Conservation (phyloP, 805 yeast genomes). For the Priceomyces carsonii region DNA sequence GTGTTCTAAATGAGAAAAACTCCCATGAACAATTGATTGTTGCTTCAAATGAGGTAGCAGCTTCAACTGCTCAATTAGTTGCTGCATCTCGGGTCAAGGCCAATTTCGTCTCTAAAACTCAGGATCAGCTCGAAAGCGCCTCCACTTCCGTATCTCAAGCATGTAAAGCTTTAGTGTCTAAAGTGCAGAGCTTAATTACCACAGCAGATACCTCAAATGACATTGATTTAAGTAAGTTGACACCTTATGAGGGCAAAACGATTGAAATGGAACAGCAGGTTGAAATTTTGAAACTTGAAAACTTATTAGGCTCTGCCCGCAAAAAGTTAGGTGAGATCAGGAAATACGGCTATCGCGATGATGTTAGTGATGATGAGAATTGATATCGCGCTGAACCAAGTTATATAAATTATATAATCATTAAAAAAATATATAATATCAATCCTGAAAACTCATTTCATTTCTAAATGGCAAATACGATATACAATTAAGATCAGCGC, state of each 20-base stretch:
- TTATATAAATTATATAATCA: too few species aligned
- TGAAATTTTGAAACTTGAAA: conserved; percentile 80
- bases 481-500: too few species aligned
- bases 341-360: conserved; percentile 72
- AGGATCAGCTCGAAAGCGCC: conserved; percentile 68
- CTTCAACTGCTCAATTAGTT: conserved; percentile 88
- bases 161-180: conserved; percentile 68
- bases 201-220: conserved; percentile 37
- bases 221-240: conserved; percentile 65
- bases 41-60: conserved; percentile 89
- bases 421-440: too few species aligned
- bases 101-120: conserved; percentile 71
- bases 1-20: conserved; percentile 63
- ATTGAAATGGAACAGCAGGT: conserved; percentile 93
- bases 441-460: too few species aligned
- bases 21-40: conserved; percentile 83
- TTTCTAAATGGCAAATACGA: too few species aligned
- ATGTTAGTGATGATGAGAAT: conserved; percentile 53
- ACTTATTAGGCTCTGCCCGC: conserved; percentile 67
- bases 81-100: conserved; percentile 91
- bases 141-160: conserved; percentile 72
- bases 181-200: conserved; percentile 62
- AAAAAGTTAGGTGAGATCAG: conserved; percentile 84
- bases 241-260: conserved; percentile 80
- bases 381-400: conserved; percentile 12